phyloP scores from a whole-genome alignment of 1,284 basidiomycete species.

The Ganoderma sp. region DNA sequence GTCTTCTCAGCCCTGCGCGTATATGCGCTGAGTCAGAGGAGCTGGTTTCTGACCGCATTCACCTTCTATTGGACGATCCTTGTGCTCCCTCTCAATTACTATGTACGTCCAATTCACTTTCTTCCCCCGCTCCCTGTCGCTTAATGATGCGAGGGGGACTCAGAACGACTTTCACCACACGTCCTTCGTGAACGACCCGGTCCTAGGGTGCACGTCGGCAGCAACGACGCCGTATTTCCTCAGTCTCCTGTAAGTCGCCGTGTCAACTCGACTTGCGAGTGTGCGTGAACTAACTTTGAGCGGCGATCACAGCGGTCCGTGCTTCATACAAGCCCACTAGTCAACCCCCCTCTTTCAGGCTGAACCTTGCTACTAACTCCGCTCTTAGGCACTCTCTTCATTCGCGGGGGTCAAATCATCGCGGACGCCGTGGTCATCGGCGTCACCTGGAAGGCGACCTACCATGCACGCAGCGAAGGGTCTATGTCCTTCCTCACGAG shows the following conservation, averaged over 20 bases:
- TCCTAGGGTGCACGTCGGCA: neutral
- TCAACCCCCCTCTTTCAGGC: neutral
- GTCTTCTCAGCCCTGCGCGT: conserved; percentile 1
- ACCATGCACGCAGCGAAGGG: neutral
- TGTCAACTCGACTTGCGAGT: too few species aligned
- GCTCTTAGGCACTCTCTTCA: neutral
- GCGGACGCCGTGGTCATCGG: neutral
- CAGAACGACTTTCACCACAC: conserved; percentile 2
- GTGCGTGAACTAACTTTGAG: neutral
- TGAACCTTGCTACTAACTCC: neutral
- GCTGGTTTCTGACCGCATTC: neutral
- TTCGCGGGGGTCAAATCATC: neutral
- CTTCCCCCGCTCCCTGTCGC: neutral
- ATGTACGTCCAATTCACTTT: neutral
- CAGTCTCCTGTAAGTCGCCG: neutral
- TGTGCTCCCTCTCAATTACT: neutral
- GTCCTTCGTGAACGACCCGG: neutral
- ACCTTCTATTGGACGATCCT: neutral
- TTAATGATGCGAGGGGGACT: too few species aligned
- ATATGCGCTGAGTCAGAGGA: neutral
- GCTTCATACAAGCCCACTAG: neutral
- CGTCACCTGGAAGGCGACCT: conserved; percentile 4
- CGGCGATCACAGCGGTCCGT: neutral
- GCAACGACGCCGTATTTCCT: neutral
- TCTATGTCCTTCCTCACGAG: neutral